These are phyloP conservation scores for Cyanidiococcus yangmingshanensis DNA, from an alignment of 23 red algal species.

Conservation along the genomic window DNA sequence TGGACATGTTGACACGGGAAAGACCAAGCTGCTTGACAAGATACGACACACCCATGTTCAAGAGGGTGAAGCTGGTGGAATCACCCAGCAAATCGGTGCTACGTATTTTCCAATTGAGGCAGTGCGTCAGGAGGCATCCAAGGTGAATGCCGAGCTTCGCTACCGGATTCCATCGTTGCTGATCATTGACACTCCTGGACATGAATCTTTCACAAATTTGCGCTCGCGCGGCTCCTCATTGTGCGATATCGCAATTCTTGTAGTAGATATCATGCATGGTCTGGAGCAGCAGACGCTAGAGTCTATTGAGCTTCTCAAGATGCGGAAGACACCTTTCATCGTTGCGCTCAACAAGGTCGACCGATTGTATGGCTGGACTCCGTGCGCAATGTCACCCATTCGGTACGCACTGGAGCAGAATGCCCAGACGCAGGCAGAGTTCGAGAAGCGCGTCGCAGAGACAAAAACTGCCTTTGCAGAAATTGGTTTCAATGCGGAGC, in stretches of 20 bases:
- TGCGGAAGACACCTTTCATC: conserved; percentile 94
- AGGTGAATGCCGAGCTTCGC: conserved; percentile 45
- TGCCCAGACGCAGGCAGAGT: conserved; percentile 56
- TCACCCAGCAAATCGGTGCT: conserved; percentile 99
- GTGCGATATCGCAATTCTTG: conserved; percentile 99
- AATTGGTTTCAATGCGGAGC: conserved; percentile 84
- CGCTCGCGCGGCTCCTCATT: conserved; percentile 88
- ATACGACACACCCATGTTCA: conserved; percentile 94
- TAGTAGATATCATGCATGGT: conserved; percentile 98
- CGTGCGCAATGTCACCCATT: conserved; percentile 44
- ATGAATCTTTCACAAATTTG: conserved; percentile 97
- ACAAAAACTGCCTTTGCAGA: conserved; percentile 80
- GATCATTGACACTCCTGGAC: conserved; percentile 97
- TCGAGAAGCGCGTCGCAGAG: conserved; percentile 46
- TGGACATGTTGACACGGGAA: conserved; percentile 98
- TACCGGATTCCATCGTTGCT: conserved; percentile 91
- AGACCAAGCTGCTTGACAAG: conserved; percentile 96
- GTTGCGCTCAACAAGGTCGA: conserved; percentile 98
- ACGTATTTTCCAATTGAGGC: conserved; percentile 96
- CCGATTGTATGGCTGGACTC: conserved; percentile 87
- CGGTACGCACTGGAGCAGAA: conserved; percentile 51
- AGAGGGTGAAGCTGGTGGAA: conserved; percentile 95
- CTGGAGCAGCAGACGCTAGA: conserved; percentile 91
- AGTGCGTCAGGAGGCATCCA: conserved; percentile 67
- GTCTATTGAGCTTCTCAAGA: conserved; percentile 78